Conservation (phyloP, 1,284 basidiomycete genomes). For the Bjerkandera adusta region DNA sequence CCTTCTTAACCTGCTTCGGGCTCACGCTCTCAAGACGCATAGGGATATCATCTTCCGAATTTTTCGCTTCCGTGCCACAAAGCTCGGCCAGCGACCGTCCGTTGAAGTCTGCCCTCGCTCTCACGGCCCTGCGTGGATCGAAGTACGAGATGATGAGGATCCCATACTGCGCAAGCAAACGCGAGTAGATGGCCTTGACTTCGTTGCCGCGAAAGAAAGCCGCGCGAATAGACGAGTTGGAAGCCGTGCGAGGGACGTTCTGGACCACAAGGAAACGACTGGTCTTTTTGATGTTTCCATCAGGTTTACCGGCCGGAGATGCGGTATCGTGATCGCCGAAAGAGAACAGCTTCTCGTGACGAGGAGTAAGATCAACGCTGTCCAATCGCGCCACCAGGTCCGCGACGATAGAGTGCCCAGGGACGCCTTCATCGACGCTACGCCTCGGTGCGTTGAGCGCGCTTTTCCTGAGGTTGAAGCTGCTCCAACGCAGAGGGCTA, state of each 20-base stretch:
- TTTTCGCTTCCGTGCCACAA: conserved; percentile 18
- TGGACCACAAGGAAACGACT: conserved; percentile 16
- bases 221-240: conserved; percentile 15
- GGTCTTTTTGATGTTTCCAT: conserved; percentile 13
- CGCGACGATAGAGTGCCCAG: not conserved
- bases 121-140: not conserved
- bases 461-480: not conserved
- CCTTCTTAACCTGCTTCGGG: no score
- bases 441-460: not conserved
- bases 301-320: no score
- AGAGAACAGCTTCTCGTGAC: conserved; percentile 19
- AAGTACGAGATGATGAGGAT: not conserved
- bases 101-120: no score
- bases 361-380: conserved; percentile 20
- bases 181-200: conserved; percentile 44
- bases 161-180: not conserved
- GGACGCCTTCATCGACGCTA: not conserved
- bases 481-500: conserved; percentile 12
- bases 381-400: conserved; percentile 13
- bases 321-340: conserved; percentile 5
- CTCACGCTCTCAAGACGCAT: conserved; percentile 6
- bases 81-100: not conserved
- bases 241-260: conserved; percentile 16
- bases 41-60: not conserved
- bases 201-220: conserved; percentile 17